Conservation (phyloP, 495 filamentous ascomycete genomes). For the Penicillium angulare region DNA sequence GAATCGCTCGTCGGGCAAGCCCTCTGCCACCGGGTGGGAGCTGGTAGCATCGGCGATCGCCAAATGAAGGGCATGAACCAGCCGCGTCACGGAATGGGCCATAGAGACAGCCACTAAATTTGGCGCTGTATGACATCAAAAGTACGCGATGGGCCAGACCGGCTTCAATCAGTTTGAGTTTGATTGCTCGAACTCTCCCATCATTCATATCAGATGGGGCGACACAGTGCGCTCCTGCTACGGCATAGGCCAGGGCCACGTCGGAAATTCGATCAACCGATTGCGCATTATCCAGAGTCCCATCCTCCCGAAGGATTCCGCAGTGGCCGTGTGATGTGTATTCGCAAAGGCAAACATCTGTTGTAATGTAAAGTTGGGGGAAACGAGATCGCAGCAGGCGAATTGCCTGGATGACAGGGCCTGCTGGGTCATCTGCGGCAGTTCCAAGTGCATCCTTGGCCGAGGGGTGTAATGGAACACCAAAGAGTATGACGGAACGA, state of each 20-base stretch:
- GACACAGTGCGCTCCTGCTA: slow-evolving; percentile 93
- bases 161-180: slow-evolving; percentile 89
- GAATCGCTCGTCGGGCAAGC: slow-evolving; percentile 88
- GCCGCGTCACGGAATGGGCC: slow-evolving; percentile 97
- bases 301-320: slow-evolving; percentile 89
- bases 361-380: slow-evolving; percentile 82
- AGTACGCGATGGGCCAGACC: slow-evolving; percentile 86
- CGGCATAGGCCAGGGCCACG: slow-evolving; percentile 88
- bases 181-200: slow-evolving; percentile 92
- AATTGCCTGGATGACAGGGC: slow-evolving; percentile 86
- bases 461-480: slow-evolving; percentile 75
- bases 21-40: slow-evolving; percentile 88
- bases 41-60: slow-evolving; percentile 95
- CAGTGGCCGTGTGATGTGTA: slow-evolving; percentile 99
- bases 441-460: slow-evolving; percentile 91
- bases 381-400: slow-evolving; percentile 77
- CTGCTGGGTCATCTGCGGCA: slow-evolving; percentile 87
- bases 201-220: slow-evolving; percentile 99
- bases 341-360: slow-evolving; percentile 96
- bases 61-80: slow-evolving; percentile 87
- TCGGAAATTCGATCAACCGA: slow-evolving; percentile 92
- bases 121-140: slow-evolving; percentile 96
- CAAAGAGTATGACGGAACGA: slow-evolving; percentile 90
- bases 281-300: slow-evolving; percentile 83
- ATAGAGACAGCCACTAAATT: slow-evolving; percentile 95